phyloP scores from a whole-genome alignment of 768 basidiomycete species.

The Lactifluus volemus region DNA sequence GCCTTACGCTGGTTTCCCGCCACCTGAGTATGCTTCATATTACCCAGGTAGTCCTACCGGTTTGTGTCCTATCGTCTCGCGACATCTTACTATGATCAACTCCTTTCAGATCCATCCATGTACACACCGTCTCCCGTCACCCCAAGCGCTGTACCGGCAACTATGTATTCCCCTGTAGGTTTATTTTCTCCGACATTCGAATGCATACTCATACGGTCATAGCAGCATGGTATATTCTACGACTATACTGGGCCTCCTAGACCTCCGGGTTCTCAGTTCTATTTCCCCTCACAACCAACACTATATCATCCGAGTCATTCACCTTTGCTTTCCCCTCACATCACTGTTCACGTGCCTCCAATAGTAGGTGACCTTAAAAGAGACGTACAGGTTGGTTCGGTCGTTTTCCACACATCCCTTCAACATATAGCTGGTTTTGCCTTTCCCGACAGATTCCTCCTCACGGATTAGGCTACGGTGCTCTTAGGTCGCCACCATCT shows the following conservation, averaged over 20 bases:
- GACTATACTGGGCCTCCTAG: conserved; percentile 44
- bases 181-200: conserved; percentile 31
- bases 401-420: conserved; percentile 11
- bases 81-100: conserved; percentile 43
- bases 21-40: conserved; percentile 52
- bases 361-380: conserved; percentile 47
- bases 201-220: conserved; percentile 31
- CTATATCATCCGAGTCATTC: conserved; percentile 50
- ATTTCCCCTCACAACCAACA: conserved; percentile 50
- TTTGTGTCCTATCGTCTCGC: conserved; percentile 35
- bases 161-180: conserved; percentile 40
- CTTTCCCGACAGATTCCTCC: conserved; percentile 34
- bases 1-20: conserved; percentile 43
- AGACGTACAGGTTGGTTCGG: conserved; percentile 40
- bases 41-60: conserved; percentile 43
- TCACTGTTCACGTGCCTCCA: conserved; percentile 33
- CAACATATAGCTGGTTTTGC: conserved; percentile 35
- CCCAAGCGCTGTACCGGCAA: conserved; percentile 33
- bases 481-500: conserved; percentile 35
- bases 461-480: conserved; percentile 35
- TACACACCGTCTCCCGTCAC: conserved; percentile 42
- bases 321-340: conserved; percentile 44
- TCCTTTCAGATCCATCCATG: conserved; percentile 39
- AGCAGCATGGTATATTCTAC: conserved; percentile 49
- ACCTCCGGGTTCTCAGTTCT: conserved; percentile 48